Conservation (phyloP, 2,329 filamentous ascomycete genomes). For the Drechmeria coniospora region DNA sequence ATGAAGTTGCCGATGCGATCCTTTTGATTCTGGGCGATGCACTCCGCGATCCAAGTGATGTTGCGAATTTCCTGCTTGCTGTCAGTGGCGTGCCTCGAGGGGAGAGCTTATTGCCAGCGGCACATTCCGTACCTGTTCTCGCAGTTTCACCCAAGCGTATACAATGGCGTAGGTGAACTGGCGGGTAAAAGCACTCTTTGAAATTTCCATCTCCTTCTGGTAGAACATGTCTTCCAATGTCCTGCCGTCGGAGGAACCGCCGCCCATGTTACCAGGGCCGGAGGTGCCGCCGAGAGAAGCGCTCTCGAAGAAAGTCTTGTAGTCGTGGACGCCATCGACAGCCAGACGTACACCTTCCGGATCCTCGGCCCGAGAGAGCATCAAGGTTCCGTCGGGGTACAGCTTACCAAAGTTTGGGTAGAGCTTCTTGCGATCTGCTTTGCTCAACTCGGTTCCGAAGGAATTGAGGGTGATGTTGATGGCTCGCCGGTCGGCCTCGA, state of each 20-base stretch:
- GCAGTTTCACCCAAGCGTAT: conserved; percentile 93
- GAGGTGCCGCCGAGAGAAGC: conserved; percentile 60
- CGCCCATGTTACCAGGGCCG: conserved; percentile 71
- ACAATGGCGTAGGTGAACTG: conserved; percentile 93
- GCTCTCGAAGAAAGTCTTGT: conserved; percentile 91
- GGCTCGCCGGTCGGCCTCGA: conserved; percentile 87
- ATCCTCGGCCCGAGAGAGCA: conserved; percentile 90
- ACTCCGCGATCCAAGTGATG: conserved; percentile 98
- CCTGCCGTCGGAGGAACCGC: conserved; percentile 64
- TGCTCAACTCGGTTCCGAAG: conserved; percentile 89
- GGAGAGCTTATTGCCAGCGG: not conserved
- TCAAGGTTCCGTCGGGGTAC: conserved; percentile 85
- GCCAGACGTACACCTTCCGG: conserved; percentile 85
- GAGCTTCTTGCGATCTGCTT: conserved; percentile 86
- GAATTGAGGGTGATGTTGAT: conserved; percentile 99
- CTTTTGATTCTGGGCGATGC: conserved; percentile 99
- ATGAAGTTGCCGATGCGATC: conserved; percentile 98
- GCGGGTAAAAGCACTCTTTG: conserved; percentile 84
- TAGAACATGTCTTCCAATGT: conserved; percentile 97
- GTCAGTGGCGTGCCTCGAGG: conserved; percentile 13
- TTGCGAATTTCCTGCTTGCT: conserved; percentile 79
- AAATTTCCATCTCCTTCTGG: conserved; percentile 98
- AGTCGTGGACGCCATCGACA: conserved; percentile 84
- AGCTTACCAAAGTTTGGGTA: conserved; percentile 86
- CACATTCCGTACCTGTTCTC: conserved; percentile 65